Evolutionary conservation across 1,284 basidiomycete genomes (phyloP).

Genomic region (Rhodofomes roseus): DNA sequence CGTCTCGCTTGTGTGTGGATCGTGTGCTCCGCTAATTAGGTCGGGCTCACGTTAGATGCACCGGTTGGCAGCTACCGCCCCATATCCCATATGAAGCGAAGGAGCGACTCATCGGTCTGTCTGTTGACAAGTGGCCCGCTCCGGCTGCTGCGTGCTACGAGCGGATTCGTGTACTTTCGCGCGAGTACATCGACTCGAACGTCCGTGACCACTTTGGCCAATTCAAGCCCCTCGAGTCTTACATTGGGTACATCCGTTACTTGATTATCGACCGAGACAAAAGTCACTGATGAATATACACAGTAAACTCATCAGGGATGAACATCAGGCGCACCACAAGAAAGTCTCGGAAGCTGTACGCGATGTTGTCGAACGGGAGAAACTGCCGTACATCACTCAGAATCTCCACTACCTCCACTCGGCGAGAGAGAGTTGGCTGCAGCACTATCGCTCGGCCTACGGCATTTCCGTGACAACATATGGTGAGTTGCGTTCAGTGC

Average conservation of each 20-base stretch:
- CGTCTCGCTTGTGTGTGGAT: background rate
- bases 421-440: slow-evolving; percentile 18
- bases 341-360: slow-evolving; percentile 11
- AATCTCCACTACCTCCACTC: slow-evolving; percentile 27
- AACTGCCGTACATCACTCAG: slow-evolving; percentile 27
- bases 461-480: background rate
- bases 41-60: slow-evolving; percentile 30
- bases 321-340: slow-evolving; percentile 4
- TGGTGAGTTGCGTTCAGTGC: background rate
- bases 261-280: background rate
- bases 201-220: slow-evolving; percentile 30
- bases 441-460: slow-evolving; percentile 11
- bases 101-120: slow-evolving; percentile 36
- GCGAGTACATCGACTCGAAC: slow-evolving; percentile 15
- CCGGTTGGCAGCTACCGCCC: slow-evolving; percentile 48
- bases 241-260: slow-evolving; percentile 25
- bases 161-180: slow-evolving; percentile 25
- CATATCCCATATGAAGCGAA: slow-evolving; percentile 51
- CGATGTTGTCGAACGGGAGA: slow-evolving; percentile 26
- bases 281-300: background rate
- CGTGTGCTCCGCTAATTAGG: background rate
- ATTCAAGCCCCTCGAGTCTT: slow-evolving; percentile 26
- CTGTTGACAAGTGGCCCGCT: slow-evolving; percentile 36
- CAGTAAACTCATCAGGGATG: slow-evolving; percentile 7
- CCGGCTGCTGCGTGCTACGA: slow-evolving; percentile 40